Conservation (phyloP, 2,329 filamentous ascomycete genomes). For the Claviceps monticola region DNA sequence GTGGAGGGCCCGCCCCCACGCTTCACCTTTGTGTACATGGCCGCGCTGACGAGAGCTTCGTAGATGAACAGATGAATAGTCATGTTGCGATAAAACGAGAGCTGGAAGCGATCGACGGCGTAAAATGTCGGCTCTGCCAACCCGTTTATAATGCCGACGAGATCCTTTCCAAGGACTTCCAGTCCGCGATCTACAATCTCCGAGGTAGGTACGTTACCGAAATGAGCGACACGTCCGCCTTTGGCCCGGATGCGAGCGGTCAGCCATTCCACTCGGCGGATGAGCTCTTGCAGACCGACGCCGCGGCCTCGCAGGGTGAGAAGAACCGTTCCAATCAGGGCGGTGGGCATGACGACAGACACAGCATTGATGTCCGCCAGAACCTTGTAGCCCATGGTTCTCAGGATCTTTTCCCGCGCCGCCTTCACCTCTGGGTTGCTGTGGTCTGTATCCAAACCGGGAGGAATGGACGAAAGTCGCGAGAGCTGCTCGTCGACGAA, state of each 20-base stretch:
- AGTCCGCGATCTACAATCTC: slow-evolving; percentile 80
- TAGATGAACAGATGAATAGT: slow-evolving; percentile 96
- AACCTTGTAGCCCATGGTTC: slow-evolving; percentile 83
- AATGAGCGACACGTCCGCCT: slow-evolving; percentile 86
- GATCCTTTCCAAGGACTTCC: slow-evolving; percentile 77
- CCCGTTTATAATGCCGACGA: slow-evolving; percentile 68
- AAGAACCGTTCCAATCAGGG: slow-evolving; percentile 84
- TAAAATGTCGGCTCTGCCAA: slow-evolving; percentile 87
- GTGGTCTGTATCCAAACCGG: slow-evolving; percentile 30
- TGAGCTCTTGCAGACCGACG: slow-evolving; percentile 74
- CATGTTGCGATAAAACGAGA: slow-evolving; percentile 99
- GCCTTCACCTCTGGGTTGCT: slow-evolving; percentile 34
- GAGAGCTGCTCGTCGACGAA: slow-evolving; percentile 70
- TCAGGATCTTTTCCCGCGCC: slow-evolving; percentile 58
- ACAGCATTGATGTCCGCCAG: slow-evolving; percentile 90
- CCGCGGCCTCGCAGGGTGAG: slow-evolving; percentile 83
- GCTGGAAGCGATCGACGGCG: slow-evolving; percentile 88
- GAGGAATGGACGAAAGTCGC: slow-evolving; percentile 29
- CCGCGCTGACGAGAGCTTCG: slow-evolving; percentile 77
- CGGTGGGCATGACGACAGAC: slow-evolving; percentile 96
- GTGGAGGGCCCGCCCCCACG: slow-evolving; percentile 71
- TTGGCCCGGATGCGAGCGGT: slow-evolving; percentile 68
- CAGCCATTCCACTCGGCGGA: slow-evolving; percentile 83
- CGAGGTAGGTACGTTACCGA: slow-evolving; percentile 64
- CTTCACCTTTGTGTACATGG: slow-evolving; percentile 85